phyloP scores from a whole-genome alignment of 208 protist genomes.

The Leishmania arabica region DNA sequence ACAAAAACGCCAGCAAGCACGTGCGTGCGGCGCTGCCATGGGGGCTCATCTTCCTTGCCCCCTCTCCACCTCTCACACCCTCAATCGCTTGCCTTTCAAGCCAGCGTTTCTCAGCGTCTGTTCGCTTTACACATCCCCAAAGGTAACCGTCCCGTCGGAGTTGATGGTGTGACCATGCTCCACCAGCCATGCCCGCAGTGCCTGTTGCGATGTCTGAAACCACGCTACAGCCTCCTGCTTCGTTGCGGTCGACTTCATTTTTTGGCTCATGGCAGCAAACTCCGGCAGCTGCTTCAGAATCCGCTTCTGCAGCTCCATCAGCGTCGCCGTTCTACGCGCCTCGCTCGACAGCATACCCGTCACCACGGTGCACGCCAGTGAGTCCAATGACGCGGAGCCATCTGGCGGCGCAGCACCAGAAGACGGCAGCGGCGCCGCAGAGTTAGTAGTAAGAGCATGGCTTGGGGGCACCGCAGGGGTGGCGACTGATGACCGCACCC shows the following conservation, averaged over 20 bases:
- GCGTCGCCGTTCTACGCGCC: constrained; percentile 32
- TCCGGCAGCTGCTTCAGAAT: constrained; percentile 69
- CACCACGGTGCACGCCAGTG: constrained; percentile 25
- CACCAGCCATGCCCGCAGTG: constrained; percentile 52
- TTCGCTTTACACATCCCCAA: constrained; percentile 16
- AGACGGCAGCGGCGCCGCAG: background rate
- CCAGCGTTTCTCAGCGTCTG: background rate
- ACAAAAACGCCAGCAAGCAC: background rate
- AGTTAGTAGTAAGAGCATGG: background rate
- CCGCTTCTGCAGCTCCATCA: constrained; percentile 65
- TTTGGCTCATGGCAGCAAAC: constrained; percentile 57
- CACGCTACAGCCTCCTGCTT: constrained; percentile 67
- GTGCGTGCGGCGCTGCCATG: background rate
- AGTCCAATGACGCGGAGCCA: constrained; percentile 6
- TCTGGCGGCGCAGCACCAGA: background rate
- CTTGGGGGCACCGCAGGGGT: background rate
- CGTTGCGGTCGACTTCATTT: constrained; percentile 45
- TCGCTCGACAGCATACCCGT: constrained; percentile 11
- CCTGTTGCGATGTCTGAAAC: constrained; percentile 57
- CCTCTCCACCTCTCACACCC: background rate
- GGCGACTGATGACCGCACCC: background rate
- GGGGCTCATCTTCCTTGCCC: background rate
- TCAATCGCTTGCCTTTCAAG: too few species aligned
- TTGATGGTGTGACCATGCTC: constrained; percentile 58
- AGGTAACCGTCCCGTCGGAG: constrained; percentile 55